Evolutionary conservation across 345 rosid species (phyloP).

Genomic region (Eucalyptus grandis): DNA sequence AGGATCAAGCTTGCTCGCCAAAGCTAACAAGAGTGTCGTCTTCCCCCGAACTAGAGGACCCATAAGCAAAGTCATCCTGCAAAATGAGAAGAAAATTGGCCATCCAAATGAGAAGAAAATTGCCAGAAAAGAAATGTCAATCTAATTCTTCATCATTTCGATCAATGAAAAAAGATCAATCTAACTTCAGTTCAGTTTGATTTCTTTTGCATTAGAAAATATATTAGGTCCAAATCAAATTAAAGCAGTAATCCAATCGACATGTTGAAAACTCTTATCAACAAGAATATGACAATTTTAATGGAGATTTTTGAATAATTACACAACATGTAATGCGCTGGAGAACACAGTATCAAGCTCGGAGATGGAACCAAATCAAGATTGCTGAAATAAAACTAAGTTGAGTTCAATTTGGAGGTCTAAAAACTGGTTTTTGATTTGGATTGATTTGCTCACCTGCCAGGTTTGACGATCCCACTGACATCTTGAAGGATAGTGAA

Average conservation of each 20-base stretch:
- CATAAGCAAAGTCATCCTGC: conserved; percentile 32
- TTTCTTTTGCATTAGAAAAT: background rate
- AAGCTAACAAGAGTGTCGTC: conserved; percentile 55
- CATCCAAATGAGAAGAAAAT: background rate
- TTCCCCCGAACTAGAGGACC: conserved; percentile 93
- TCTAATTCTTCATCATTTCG: too few relatives aligned
- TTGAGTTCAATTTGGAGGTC: background rate
- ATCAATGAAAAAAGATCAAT: background rate
- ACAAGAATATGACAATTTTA: background rate
- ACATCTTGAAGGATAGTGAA: conserved; percentile 23
- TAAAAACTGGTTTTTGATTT: background rate
- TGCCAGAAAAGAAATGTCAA: background rate
- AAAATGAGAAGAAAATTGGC: background rate
- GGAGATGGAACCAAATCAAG: background rate
- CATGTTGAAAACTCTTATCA: background rate
- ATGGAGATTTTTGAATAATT: background rate
- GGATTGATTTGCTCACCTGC: conserved; percentile 4
- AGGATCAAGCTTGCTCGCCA: conserved; percentile 13
- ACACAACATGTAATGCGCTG: background rate
- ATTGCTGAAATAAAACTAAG: background rate
- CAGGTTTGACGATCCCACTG: conserved; percentile 55
- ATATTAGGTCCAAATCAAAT: background rate
- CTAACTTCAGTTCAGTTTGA: background rate
- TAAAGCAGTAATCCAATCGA: background rate
- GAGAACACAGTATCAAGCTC: background rate